Evolutionary conservation across 1,284 basidiomycete species (phyloP).

Genomic region (Veloporphyrellus conicus): DNA sequence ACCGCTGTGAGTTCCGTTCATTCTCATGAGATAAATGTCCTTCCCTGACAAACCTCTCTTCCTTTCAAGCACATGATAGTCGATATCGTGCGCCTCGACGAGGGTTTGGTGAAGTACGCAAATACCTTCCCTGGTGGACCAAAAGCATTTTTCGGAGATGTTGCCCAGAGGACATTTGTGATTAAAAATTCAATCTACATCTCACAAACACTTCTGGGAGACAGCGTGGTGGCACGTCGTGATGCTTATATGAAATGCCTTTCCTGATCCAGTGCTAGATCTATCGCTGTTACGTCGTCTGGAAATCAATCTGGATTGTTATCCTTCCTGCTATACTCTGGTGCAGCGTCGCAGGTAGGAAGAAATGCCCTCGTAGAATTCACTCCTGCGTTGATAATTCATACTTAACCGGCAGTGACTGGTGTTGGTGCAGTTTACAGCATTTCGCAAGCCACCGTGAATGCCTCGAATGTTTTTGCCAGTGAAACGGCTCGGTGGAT

Average conservation of each 20-base stretch:
- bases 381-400: neutral
- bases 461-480: constrained; percentile 25
- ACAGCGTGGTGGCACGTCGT: constrained; percentile 20
- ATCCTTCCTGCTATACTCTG: constrained; percentile 25
- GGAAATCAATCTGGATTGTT: constrained; percentile 22
- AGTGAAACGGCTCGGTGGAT: constrained; percentile 31
- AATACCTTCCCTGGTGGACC: constrained; percentile 20
- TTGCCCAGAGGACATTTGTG: constrained; percentile 18
- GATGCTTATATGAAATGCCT: neutral
- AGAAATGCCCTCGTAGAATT: neutral
- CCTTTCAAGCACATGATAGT: constrained; percentile 21
- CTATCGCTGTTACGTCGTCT: constrained; percentile 30
- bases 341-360: constrained; percentile 13
- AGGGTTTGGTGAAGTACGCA: constrained; percentile 21
- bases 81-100: constrained; percentile 19
- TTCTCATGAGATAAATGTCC: neutral
- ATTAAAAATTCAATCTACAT: constrained; percentile 22
- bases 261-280: constrained; percentile 16
- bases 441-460: constrained; percentile 11
- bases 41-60: neutral
- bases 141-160: constrained; percentile 19
- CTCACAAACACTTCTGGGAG: constrained; percentile 22
- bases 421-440: constrained; percentile 11
- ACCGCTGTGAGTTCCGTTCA: neutral
- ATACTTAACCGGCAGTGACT: neutral